phyloP scores from a whole-genome alignment of 805 yeast genomes.

The Wickerhamomyces alni region DNA sequence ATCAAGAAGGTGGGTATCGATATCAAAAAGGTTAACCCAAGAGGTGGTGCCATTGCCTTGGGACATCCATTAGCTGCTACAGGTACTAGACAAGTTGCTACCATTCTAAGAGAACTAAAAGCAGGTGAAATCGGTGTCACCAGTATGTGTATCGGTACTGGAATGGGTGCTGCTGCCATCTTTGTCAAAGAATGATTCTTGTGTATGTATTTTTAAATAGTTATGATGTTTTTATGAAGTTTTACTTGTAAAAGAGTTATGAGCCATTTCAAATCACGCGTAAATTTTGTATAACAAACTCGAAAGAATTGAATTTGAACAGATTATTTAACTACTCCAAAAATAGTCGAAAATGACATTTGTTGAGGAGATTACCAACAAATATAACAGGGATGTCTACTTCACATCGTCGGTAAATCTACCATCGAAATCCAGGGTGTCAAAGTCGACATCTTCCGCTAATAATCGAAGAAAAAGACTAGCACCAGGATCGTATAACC shows the following conservation, averaged over 20 bases:
- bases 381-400: slow-evolving; percentile 17
- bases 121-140: slow-evolving; percentile 83
- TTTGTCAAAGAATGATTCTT: slow-evolving; percentile 53
- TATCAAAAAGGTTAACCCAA: slow-evolving; percentile 68
- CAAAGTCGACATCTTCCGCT: slow-evolving; percentile 5
- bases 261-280: not conserved
- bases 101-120: slow-evolving; percentile 74
- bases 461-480: slow-evolving; percentile 19
- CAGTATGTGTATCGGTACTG: slow-evolving; percentile 97
- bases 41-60: slow-evolving; percentile 95
- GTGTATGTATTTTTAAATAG: not conserved
- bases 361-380: slow-evolving; percentile 19
- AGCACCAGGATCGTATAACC: slow-evolving; percentile 23
- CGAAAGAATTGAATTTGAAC: too few relatives aligned
- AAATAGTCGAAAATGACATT: slow-evolving; percentile 1
- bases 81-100: slow-evolving; percentile 91
- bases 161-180: slow-evolving; percentile 96
- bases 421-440: slow-evolving; percentile 13
- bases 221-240: not conserved
- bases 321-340: not conserved
- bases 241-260: too few relatives aligned
- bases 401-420: slow-evolving; percentile 22
- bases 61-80: slow-evolving; percentile 94
- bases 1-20: slow-evolving; percentile 64
- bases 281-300: not conserved